Evolutionary conservation across 441 rosid genomes (phyloP), one percentile per base, ranked within the genome.

Genomic region (Rhodomyrtus psidioides): DNA sequence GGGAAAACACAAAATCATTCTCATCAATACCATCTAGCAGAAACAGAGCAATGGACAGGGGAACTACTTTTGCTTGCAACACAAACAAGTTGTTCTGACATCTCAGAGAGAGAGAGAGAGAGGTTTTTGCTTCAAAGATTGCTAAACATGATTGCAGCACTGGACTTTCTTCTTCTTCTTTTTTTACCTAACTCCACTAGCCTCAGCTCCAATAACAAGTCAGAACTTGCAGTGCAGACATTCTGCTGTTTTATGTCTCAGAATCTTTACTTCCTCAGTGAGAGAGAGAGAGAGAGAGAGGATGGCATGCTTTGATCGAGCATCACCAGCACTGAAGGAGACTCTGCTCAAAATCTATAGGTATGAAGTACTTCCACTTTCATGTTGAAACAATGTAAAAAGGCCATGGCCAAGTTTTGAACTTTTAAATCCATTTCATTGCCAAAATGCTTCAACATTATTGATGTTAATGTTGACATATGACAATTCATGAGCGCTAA

Each of bases 281-380:
- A 39, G 79, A 46, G 42, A 34, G 58, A 76, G 83, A 44, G 74
- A 53, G 82, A 53, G 62, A 26, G 82, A 74, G 19, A 86, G 58
- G 83, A 93, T 94, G 96, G 94, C 93, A 54, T 89, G 92, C 88
- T 93, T 94, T 70, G 93, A 91, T 81, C 92, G 95, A 89, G 93
- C 93, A 59, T 96, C 98, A 44, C 98, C 96, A 6, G 93, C 94
- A 24, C 85, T 95, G 75, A 93, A 90, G 91, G 92, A 94, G 85
- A 91, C 92, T 83, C 90, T 96, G 87, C 94, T 93, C 93, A 90
- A 89, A 87, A 84, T 96, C 46, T 86, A 93, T 83, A 86, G 92
- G 96, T 96, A 87, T 90, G 91, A 83, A 46, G 44, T 59, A n/a
- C 51, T 74, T 57, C 46, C 74, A 24, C 79, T 55, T 82, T 19